A percentile compares a stretch with the other conserved stretches of the same genome.
Conservation (phyloP, 2,329 filamentous ascomycete genomes). For the Hirsutella minnesotensis region DNA sequence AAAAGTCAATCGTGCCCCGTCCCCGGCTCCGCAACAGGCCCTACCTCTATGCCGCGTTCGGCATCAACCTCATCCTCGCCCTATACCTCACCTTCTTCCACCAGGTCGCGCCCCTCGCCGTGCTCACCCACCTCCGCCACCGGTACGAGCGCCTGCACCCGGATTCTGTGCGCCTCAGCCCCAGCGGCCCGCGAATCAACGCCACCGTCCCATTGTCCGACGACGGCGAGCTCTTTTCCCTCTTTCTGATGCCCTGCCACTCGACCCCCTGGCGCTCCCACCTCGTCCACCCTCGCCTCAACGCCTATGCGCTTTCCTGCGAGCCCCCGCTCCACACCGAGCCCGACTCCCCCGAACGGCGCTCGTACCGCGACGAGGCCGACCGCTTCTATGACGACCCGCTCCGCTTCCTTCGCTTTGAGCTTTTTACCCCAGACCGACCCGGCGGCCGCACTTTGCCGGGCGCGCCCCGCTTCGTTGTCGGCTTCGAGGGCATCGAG, state of each 20-base stretch:
- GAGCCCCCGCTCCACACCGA: slow-evolving; percentile 67
- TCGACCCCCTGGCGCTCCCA: slow-evolving; percentile 91
- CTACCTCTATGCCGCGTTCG: slow-evolving; percentile 46
- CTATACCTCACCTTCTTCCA: slow-evolving; percentile 66
- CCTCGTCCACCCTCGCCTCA: slow-evolving; percentile 61
- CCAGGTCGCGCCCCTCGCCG: slow-evolving; percentile 65
- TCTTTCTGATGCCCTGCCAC: slow-evolving; percentile 93
- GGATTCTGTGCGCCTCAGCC: slow-evolving; percentile 8
- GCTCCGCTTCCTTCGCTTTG: slow-evolving; percentile 38
- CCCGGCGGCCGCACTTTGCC: slow-evolving; percentile 4
- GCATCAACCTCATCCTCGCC: slow-evolving; percentile 58
- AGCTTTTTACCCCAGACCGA: slow-evolving; percentile 31
- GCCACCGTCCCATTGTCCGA: slow-evolving; percentile 8
- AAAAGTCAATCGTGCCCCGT: slow-evolving; percentile 12
- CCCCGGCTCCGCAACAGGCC: slow-evolving; percentile 36
- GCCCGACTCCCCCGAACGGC: slow-evolving; percentile 48
- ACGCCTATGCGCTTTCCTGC: slow-evolving; percentile 78
- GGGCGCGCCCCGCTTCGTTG: slow-evolving; percentile 43
- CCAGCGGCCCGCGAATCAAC: slow-evolving; percentile 10
- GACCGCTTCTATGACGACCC: slow-evolving; percentile 74
- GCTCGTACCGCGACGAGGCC: slow-evolving; percentile 72
- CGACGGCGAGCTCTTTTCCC: slow-evolving; percentile 45
- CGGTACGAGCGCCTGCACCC: slow-evolving; percentile 53
- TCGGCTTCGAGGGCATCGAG: slow-evolving; percentile 50
- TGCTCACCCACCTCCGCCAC: slow-evolving; percentile 62